Evolutionary conservation across 495 filamentous ascomycete genomes (phyloP).

Genomic region (Astrothelium macrocarpum): DNA sequence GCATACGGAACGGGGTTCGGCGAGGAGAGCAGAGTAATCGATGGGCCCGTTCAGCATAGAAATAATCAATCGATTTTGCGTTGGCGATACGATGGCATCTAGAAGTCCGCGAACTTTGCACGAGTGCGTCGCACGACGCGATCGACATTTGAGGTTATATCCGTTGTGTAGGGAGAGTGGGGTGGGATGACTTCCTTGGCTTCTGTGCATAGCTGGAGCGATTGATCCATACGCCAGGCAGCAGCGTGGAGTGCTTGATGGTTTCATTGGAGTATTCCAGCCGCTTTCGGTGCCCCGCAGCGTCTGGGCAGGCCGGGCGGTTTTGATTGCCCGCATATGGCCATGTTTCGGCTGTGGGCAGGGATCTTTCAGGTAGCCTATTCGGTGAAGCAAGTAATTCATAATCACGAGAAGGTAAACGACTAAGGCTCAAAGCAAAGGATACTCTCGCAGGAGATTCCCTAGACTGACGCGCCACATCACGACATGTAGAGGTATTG

Average conservation of each 20-base stretch:
- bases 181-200: background rate
- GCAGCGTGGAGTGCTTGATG: background rate
- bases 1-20: slow-evolving; percentile 1
- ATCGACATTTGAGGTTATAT: background rate
- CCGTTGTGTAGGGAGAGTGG: background rate
- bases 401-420: background rate
- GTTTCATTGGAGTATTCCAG: background rate
- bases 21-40: background rate
- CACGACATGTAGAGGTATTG: background rate
- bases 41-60: background rate
- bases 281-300: background rate
- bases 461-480: background rate
- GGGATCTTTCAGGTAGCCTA: background rate
- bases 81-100: background rate
- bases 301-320: background rate
- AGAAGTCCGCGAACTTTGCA: background rate
- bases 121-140: background rate
- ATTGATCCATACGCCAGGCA: background rate
- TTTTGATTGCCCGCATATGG: background rate
- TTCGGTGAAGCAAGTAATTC: background rate
- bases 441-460: background rate
- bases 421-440: background rate
- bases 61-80: background rate
- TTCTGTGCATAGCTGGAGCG: background rate
- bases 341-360: background rate